Conservation (phyloP, 768 basidiomycete species). For the Lentinula detonsa region DNA sequence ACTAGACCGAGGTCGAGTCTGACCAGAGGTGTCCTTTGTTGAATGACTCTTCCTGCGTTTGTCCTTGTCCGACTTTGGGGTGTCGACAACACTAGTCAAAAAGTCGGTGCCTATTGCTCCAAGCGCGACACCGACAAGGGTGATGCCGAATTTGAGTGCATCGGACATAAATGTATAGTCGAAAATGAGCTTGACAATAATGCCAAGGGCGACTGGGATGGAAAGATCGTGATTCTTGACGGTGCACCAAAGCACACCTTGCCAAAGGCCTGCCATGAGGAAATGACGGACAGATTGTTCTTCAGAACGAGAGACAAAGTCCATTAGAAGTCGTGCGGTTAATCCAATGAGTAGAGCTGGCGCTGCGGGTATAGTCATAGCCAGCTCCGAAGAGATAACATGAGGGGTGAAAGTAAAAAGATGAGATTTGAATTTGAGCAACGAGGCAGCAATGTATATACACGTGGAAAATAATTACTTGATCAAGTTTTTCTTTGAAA, state of each 20-base stretch:
- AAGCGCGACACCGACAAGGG: constrained; percentile 59
- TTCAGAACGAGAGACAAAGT: constrained; percentile 44
- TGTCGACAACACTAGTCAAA: constrained; percentile 59
- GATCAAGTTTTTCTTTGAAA: background rate
- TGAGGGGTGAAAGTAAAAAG: background rate
- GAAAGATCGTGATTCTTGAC: constrained; percentile 49
- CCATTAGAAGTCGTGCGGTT: constrained; percentile 65
- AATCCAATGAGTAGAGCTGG: constrained; percentile 70
- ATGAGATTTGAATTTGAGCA: background rate
- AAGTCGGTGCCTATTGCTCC: constrained; percentile 70
- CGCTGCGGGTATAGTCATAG: constrained; percentile 33
- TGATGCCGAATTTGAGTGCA: constrained; percentile 46
- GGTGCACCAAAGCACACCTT: constrained; percentile 70
- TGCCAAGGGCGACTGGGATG: constrained; percentile 49
- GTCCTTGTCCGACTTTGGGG: constrained; percentile 25
- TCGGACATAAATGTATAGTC: constrained; percentile 58
- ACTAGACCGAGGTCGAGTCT: constrained; percentile 14
- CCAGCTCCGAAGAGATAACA: constrained; percentile 5
- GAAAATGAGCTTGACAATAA: constrained; percentile 55
- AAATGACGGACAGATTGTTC: constrained; percentile 49
- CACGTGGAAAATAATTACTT: constrained; percentile 7
- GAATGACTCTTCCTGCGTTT: constrained; percentile 22
- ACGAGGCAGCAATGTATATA: background rate
- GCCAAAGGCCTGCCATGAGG: constrained; percentile 67
- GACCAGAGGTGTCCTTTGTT: constrained; percentile 16